Evolutionary conservation across 2,329 filamentous ascomycete genomes (phyloP).

Genomic region (Achaetomium macrosporum): DNA sequence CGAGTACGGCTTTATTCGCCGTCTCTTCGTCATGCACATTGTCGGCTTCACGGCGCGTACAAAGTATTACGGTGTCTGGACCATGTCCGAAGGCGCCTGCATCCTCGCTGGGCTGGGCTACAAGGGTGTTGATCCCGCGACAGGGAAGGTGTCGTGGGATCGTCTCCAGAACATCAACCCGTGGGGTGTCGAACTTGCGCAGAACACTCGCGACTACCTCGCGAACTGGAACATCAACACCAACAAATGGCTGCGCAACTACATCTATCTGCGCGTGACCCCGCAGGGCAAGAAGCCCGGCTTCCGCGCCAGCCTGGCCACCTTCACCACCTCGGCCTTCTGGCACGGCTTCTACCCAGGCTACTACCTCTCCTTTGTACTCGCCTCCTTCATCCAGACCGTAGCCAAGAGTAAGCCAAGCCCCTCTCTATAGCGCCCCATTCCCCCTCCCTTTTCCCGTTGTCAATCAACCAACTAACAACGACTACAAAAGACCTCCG

Average conservation of each 20-base stretch:
- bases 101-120: slow-evolving; percentile 92
- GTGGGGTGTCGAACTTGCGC: slow-evolving; percentile 77
- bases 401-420: slow-evolving; percentile 75
- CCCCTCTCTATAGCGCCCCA: not conserved
- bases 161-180: slow-evolving; percentile 85
- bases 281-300: slow-evolving; percentile 94
- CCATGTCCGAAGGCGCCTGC: slow-evolving; percentile 85
- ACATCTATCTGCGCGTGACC: slow-evolving; percentile 90
- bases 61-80: slow-evolving; percentile 98
- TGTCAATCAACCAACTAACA: too few species aligned
- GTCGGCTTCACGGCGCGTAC: slow-evolving; percentile 73
- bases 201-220: slow-evolving; percentile 88
- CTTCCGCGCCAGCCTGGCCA: slow-evolving; percentile 88
- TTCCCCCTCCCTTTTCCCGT: not conserved
- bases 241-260: slow-evolving; percentile 93
- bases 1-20: slow-evolving; percentile 61
- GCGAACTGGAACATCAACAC: slow-evolving; percentile 99
- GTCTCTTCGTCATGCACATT: slow-evolving; percentile 77
- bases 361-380: slow-evolving; percentile 86
- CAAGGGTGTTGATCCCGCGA: slow-evolving; percentile 81
- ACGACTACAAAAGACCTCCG: slow-evolving; percentile 62
- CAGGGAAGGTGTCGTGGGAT: slow-evolving; percentile 83
- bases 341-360: slow-evolving; percentile 99
- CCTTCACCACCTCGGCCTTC: slow-evolving; percentile 88
- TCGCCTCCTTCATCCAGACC: slow-evolving; percentile 88